Base-by-base conservation (phyloP, 139 green algal genomes). In the Chlorella ohadii region DNA sequence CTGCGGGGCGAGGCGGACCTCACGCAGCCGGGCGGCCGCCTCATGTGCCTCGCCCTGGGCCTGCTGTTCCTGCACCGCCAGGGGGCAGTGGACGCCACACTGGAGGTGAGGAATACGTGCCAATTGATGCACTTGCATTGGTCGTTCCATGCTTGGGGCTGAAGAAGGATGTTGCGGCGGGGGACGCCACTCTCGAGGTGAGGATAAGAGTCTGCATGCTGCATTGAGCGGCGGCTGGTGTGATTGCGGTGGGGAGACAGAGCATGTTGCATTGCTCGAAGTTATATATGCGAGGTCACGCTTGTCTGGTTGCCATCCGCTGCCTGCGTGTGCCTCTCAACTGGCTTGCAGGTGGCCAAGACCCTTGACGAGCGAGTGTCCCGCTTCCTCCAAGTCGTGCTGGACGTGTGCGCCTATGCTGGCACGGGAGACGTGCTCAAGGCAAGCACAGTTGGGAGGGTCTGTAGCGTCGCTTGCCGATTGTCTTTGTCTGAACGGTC, bases 391-490 rank as follows among this genome's bases (percentile, higher is more conserved):
- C 79, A 90, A 79, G 90, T 95, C 16, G 91, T 88, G 25, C 91
- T 99, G 68, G 93, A 98, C 47, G 87, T 87, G 20, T 94, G 91
- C 73, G 97, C 97, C 0, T 99, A 99, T 76, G 97, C 97, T 23
- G 96, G 96, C 84, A 98, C 94, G 0, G 97, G 97, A 20, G 96
- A 99, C 83, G 97, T 99, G 79, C 94, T 99, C 41, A 95, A 97
- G 86, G 74, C 55, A 68, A 68, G 74, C 15, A 19, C 59, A 66
- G 59, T 31, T 16, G 22, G 20, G 1, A 22, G 59, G 59, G 25
- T 66, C 9, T 28, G 59, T 9, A 66, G 59, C 25, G 59, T 6
- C 44, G 44, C 44, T 51, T 9, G 6, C 7, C 44, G 44, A 16
- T 51, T 6, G 7, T 9, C 44, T 51, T 51, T 51, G 7, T 6